Base-by-base conservation (phyloP, 768 basidiomycete genomes). In the Russula compacta region DNA sequence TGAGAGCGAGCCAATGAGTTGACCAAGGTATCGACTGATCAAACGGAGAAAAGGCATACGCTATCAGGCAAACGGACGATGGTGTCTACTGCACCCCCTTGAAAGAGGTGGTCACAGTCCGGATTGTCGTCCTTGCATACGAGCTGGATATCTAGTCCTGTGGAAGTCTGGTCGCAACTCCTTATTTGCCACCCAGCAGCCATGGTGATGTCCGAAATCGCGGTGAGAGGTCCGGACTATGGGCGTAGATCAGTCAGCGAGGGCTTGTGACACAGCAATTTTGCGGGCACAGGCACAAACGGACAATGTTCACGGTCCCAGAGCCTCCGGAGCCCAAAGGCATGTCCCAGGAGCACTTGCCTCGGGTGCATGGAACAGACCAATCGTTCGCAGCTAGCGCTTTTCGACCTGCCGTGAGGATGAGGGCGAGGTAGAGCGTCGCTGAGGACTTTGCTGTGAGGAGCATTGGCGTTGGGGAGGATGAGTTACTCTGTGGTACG, bases 1-100 rank as follows among this genome's bases (percentile, higher is more conserved):
- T 29, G 24, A 29, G 24, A 29, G 24, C 24, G 24, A 29, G 24
- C 24, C 24, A 3, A 29, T 29, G 24, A 29, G 24, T 3, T 29
- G 24, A 29, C 24, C 24, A 29, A 3, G 24, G 24, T 1, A 29
- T 29, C 24, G 24, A 29, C 24, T 2, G 24, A 29, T 3, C 24
- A 29, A 29, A 29, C 24, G 24, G 33, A 10, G n/a, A 15, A 44
- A 35, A 19, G 6, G 35, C 53, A 35, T 55, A 55, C 53, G 32
- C 10, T 35, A 6, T 67, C 63, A 2, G 67, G 67, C 21, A 67
- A 39, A 39, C 62, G 66, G n/a, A 67, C 63, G 24, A 67, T 67
- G 8, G 63, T 67, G 47, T 64, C 56, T 35, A 19, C n/a, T 4
- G 17, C 62, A 11, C 59, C 59, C 6, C 52, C 61, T 32, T 67